These are phyloP conservation scores for Mycena rosella DNA, from an alignment of 768 basidiomycete genomes.

Conservation along the genomic window DNA sequence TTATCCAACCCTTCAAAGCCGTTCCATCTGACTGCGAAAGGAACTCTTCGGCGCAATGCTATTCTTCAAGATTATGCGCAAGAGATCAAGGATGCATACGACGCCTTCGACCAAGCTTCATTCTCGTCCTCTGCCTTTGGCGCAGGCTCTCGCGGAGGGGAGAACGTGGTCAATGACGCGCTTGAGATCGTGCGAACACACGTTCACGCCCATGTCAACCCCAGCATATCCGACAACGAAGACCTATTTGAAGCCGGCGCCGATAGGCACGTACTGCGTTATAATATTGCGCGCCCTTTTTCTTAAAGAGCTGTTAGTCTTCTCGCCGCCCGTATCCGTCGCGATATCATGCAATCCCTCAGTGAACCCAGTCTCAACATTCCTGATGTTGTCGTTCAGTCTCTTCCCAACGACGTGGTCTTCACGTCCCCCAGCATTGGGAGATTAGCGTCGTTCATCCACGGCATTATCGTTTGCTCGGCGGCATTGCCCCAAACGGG, in stretches of 20 bases:
- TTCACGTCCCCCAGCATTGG: conserved; percentile 15
- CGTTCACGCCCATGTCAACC: background rate
- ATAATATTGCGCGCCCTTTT: too few relatives aligned
- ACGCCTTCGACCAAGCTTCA: too few relatives aligned
- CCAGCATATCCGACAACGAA: conserved; percentile 12
- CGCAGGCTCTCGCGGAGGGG: background rate
- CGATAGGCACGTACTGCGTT: conserved; percentile 1
- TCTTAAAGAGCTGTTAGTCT: background rate
- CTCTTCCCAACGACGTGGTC: conserved; percentile 3
- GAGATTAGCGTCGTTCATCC: conserved; percentile 3
- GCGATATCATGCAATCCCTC: background rate
- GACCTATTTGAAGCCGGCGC: conserved; percentile 16
- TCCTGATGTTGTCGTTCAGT: background rate
- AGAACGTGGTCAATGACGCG: background rate
- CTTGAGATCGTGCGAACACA: conserved; percentile 19
- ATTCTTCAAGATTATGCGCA: conserved; percentile 15
- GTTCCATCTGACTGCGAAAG: conserved; percentile 58
- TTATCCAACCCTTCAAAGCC: conserved; percentile 54
- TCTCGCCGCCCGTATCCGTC: conserved; percentile 6
- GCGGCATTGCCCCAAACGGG: background rate
- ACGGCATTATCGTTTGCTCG: background rate
- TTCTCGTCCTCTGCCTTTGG: conserved; percentile 1
- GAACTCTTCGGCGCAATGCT: conserved; percentile 42
- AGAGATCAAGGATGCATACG: conserved; percentile 13
- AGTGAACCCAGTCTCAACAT: background rate